Base-by-base conservation (phyloP, 179 eudicot species). In the Silene vulgaris region DNA sequence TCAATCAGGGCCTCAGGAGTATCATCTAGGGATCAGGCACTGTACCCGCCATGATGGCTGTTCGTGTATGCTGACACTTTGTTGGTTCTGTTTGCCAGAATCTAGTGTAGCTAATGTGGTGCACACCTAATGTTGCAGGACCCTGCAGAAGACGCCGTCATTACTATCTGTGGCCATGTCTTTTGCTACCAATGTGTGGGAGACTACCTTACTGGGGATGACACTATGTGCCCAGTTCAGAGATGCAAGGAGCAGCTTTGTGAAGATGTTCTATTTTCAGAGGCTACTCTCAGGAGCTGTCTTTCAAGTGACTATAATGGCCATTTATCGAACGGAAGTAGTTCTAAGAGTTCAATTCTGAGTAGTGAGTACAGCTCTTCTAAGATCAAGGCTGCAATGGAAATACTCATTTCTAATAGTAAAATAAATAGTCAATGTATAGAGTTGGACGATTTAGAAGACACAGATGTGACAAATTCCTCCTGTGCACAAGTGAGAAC, bases 151-250 rank as follows among this genome's bases (percentile, higher is more conserved):
- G 97, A 96, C 82, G 96, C 92, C 59, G 90, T 93, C 56, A 89
- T 93, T 74, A 86, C 99, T 65, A 87, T 85, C 37, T 96, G 99
- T 74, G 94, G 94, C 56, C 99, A 96, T 80, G 97, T 96, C 67
- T 96, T 91, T 77, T 96, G 99, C 83, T 86, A 89, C 84, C 99
- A 93, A 79, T 96, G 99, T 79, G 90, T 93, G 78, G 86, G 90
- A 6, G 97, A 91, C 52, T 82, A 82, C 71, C 79, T 91, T 60
- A 89, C 87, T 74, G 94, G 92, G 43, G 98, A 96, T 80, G 98
- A 93, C 69, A 89, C 82, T 77, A 83, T 87, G 73, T 96, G 99
- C 77, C 99, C 98, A 54, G 88, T 82, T 50, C 79, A 76, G 56
- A 87, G 81, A 77, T 96, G 99, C 91, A 96, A 87, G 81, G 86